Evolutionary conservation across 148 eudicot genomes (phyloP), one percentile per base, ranked within the genome.

Genomic region (Bassia scoparia): DNA sequence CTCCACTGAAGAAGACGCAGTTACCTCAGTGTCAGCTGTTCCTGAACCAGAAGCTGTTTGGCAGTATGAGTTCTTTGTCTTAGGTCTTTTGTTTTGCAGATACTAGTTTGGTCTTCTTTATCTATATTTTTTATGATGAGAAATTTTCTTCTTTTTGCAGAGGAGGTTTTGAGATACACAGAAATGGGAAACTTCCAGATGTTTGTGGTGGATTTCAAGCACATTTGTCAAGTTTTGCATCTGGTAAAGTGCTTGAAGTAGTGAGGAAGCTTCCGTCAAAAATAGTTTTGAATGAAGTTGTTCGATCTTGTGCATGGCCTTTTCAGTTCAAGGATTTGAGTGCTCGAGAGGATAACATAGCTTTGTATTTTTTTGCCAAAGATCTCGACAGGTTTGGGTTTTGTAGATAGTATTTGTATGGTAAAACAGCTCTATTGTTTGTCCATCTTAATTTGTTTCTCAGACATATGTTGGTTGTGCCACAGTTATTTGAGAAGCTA

Each of bases 341-440:
- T 68, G 90, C 82, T 38, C 82, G 56, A 54, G 97, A 91, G 81
- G 92, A 91, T 67, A 85, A 88, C 67, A 84, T 91, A 52, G 97
- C 92, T 10, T 82, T 95, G 50, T 95, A 89, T 82, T 95, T 95
- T 76, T 95, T 91, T 75, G 96, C 99, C 74, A 86, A 85, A 84
- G 99, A 91, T 86, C 65, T 82, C 31, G 90, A 86, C 71, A 95
- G 99, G 99, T 92, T 60, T 29, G 62, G 35, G 52, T 1, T 54
- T 68, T 74, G 44, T 23, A 56, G 20, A 38, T 73, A 2, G 24
- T 31, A 26, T 73, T 31, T 52, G 63, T 33, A 56, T 49, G 52
- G 49, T 46, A 44, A 23, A 55, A 17, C 8, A 60, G 46, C 29
- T 61, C 53, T 27, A 7, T 23, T 23, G 33, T 10, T 50, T 11